Percentiles rank a stretch among this genome's conserved stretches.
These are phyloP conservation scores for Venturiaceae sp. DNA, from an alignment of 2,329 filamentous ascomycete genomes.

Conservation along the genomic window DNA sequence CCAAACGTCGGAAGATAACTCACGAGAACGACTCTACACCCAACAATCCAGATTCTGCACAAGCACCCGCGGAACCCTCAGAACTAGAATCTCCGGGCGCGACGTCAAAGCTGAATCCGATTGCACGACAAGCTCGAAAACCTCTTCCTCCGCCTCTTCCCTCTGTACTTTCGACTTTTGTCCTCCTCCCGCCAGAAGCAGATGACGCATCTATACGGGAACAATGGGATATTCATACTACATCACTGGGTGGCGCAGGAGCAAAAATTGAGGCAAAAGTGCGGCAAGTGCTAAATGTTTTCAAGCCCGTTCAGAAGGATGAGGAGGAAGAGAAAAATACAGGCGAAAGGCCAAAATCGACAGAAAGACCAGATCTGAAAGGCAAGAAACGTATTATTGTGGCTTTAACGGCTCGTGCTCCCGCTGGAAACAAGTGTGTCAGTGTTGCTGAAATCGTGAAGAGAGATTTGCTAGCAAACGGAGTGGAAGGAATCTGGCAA, in stretches of 20 bases:
- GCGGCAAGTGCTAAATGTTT: neutral
- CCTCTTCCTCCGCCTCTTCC: neutral
- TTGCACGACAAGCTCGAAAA: neutral
- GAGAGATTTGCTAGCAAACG: constrained; percentile 3
- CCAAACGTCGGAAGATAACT: neutral
- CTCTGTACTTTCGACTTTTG: neutral
- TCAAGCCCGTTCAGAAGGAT: neutral
- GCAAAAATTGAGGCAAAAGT: constrained; percentile 5
- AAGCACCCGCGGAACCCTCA: neutral
- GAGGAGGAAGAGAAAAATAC: neutral
- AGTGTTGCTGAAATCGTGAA: constrained; percentile 11
- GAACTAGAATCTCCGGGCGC: neutral
- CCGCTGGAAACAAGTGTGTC: constrained; percentile 9
- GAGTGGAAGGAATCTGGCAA: neutral
- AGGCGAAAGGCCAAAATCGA: no score
- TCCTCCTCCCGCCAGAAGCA: constrained; percentile 2
- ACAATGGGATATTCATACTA: constrained; percentile 5
- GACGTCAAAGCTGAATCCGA: neutral
- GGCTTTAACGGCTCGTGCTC: constrained; percentile 7
- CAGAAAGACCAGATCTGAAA: no score
- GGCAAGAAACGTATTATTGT: constrained; percentile 8
- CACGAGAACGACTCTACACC: neutral
- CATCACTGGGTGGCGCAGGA: neutral
- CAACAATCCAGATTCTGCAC: neutral
- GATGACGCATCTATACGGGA: constrained; percentile 4